Evolutionary conservation across 805 yeast species (phyloP).

Genomic region (Candida patagonica): DNA sequence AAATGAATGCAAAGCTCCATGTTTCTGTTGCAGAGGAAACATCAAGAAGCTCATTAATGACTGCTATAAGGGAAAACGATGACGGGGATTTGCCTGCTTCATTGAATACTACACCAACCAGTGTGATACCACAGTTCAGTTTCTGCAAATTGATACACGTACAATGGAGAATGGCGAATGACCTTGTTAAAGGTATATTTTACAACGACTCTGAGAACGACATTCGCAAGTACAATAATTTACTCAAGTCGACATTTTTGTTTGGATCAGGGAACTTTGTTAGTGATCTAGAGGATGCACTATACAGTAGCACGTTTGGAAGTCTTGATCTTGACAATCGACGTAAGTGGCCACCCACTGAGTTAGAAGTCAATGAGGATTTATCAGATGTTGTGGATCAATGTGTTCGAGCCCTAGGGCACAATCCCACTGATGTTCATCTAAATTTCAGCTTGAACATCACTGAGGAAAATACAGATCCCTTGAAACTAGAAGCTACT

Average conservation of each 20-base stretch:
- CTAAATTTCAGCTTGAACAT: slow-evolving; percentile 6
- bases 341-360: slow-evolving; percentile 1
- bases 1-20: background rate
- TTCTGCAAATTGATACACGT: slow-evolving; percentile 3
- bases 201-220: background rate
- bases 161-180: slow-evolving; percentile 13
- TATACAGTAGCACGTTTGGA: slow-evolving; percentile 1
- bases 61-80: background rate
- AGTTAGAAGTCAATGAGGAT: slow-evolving; percentile 1
- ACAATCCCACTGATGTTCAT: slow-evolving; percentile 1
- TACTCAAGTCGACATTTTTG: slow-evolving; percentile 7
- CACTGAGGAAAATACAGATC: background rate
- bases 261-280: slow-evolving; percentile 8
- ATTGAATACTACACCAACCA: slow-evolving; percentile 4
- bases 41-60: background rate
- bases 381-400: slow-evolving; percentile 8
- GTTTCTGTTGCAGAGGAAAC: background rate
- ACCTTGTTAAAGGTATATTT: slow-evolving; percentile 6
- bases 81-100: background rate
- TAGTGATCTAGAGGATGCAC: slow-evolving; percentile 5
- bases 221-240: slow-evolving; percentile 4
- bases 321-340: slow-evolving; percentile 1
- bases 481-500: slow-evolving; percentile 5
- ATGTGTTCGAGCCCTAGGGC: background rate
- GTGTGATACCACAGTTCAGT: slow-evolving; percentile 4